A percentile compares a stretch with the other conserved stretches of the same genome.
These are phyloP conservation scores for carrot (Daucus carota) DNA, from an alignment of 129 eudicot species.

Conservation along the genomic window DH1_v3.0 NC_030382.2:57214501-57215000, in stretches of 20 bases:
- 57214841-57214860: slow-evolving; percentile 93
- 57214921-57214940: slow-evolving; percentile 71
- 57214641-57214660: not conserved
- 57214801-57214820: slow-evolving; percentile 9
- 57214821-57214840: slow-evolving; percentile 84
- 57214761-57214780: not conserved
- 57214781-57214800: not conserved
- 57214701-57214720: not conserved
- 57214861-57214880: slow-evolving; percentile 68
- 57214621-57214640: not conserved
- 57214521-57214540: too few relatives aligned
- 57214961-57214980: slow-evolving; percentile 51
- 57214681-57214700: not conserved
- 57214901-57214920: slow-evolving; percentile 78
- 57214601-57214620: too few relatives aligned
- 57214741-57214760: not conserved
- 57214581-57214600: too few relatives aligned
- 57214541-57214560: too few relatives aligned
- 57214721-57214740: not conserved
- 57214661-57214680: not conserved
- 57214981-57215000: slow-evolving; percentile 75
- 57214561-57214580: too few relatives aligned
- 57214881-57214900: slow-evolving; percentile 61
- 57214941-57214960: slow-evolving; percentile 44
- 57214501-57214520: too few relatives aligned